Evolutionary conservation across 1,139 yeast species (phyloP).

Genomic region (Spencermartinsiella ligniputridi): DNA sequence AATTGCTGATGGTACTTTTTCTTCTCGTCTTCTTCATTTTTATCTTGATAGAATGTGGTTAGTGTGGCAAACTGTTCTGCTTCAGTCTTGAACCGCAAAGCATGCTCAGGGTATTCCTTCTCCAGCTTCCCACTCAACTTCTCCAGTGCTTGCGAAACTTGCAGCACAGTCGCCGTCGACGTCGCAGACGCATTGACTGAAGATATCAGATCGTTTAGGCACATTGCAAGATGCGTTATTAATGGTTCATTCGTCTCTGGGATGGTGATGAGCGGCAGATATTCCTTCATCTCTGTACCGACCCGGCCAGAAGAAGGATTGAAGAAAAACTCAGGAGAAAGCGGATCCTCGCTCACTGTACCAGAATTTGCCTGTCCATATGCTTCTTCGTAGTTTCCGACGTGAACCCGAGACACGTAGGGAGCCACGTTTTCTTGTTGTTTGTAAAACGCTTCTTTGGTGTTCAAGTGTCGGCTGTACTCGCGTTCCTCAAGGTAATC

Average conservation of each 20-base stretch:
- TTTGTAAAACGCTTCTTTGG: conserved; percentile 18
- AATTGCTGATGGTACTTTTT: conserved; percentile 16
- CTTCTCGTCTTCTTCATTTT: conserved; percentile 4
- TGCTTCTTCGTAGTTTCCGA: conserved; percentile 4
- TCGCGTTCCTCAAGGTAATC: conserved; percentile 28
- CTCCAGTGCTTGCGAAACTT: conserved; percentile 19
- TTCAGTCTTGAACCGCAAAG: conserved; percentile 20
- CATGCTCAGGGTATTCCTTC: conserved; percentile 17
- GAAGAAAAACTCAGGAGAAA: conserved; percentile 26
- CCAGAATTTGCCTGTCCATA: conserved; percentile 8
- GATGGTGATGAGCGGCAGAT: conserved; percentile 27
- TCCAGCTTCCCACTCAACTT: conserved; percentile 19
- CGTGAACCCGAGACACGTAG: conserved; percentile 16
- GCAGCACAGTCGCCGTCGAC: conserved; percentile 21
- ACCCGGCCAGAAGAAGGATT: conserved; percentile 29
- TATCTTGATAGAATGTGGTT: conserved; percentile 11
- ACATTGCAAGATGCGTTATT: conserved; percentile 25
- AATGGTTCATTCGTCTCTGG: conserved; percentile 27
- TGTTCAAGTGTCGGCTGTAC: conserved; percentile 17
- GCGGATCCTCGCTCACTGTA: conserved; percentile 23
- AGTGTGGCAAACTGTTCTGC: conserved; percentile 19
- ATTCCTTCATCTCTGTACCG: conserved; percentile 22
- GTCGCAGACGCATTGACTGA: conserved; percentile 28
- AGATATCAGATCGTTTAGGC: conserved; percentile 28
- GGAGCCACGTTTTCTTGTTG: conserved; percentile 15